These are phyloP conservation scores for Panaeolus cyanescens DNA, from an alignment of 768 basidiomycete species.

Conservation along the genomic window DNA sequence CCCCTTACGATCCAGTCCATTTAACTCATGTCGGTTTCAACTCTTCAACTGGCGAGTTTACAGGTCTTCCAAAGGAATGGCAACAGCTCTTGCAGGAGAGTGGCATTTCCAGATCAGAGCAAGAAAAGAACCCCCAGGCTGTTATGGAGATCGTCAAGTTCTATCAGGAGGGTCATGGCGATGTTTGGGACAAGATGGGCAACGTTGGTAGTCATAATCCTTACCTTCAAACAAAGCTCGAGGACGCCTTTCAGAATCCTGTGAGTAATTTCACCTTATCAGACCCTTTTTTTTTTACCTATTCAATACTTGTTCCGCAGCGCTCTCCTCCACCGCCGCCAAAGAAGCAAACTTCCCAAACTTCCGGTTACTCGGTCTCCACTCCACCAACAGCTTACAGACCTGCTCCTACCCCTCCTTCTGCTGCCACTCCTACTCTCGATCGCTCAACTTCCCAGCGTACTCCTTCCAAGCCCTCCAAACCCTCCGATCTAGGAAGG, in stretches of 20 bases:
- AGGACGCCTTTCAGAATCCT: conserved; percentile 56
- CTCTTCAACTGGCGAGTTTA: conserved; percentile 97
- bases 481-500: conserved; percentile 55
- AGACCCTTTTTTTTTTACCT: conserved; percentile 7
- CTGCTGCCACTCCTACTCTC: conserved; percentile 63
- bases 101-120: conserved; percentile 91
- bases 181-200: conserved; percentile 87
- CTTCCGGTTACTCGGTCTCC: conserved; percentile 29
- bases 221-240: conserved; percentile 35
- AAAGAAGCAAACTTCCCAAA: conserved; percentile 34
- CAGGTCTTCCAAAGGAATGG: conserved; percentile 98
- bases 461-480: conserved; percentile 55
- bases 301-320: conserved; percentile 22
- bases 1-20: conserved; percentile 98
- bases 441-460: conserved; percentile 91
- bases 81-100: conserved; percentile 95
- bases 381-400: conserved; percentile 62
- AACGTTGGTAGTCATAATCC: conserved; percentile 41
- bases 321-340: conserved; percentile 55
- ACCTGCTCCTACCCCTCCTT: conserved; percentile 75
- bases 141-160: conserved; percentile 99
- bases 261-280: conserved; percentile 40
- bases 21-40: conserved; percentile 99
- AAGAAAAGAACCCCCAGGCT: conserved; percentile 97
- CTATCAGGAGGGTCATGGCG: conserved; percentile 86